Evolutionary conservation across 345 rosid genomes (phyloP), one percentile per base, ranked within the genome.

Genomic region (Boechera divaricarpa): DNA sequence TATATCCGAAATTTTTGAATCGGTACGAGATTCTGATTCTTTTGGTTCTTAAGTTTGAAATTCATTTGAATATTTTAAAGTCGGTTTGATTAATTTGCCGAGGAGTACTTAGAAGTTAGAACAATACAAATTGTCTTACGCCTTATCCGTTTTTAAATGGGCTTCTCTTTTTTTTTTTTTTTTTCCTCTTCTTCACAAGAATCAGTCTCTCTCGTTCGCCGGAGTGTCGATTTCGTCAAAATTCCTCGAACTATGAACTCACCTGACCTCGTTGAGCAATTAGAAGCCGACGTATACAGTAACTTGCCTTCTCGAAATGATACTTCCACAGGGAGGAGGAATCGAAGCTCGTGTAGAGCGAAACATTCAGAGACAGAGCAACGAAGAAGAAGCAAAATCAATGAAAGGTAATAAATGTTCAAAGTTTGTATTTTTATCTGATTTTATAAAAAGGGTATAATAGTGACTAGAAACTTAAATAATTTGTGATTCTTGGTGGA

Each of bases 321-420:
- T 76, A 81, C 87, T 9, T 74, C 88, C 26, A 74, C 85, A 79
- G 89, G 86, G 32, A 86, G 75, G 64, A 86, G 53, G 63, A 87
- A 85, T 83, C 28, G 67, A 6, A 86, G 57, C 69, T 64, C 79
- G 18, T 71, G 68, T 26, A 85, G 90, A 70, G 83, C 91, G 33
- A 92, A 90, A 84, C 96, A 92, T 85, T 90, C 98, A 2, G 96
- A 90, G 87, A 90, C 93, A 4, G 96, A 92, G 85, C 93, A 92
- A 59, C 90, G 96, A 38, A 84, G 98, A 57, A 83, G 96, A 82
- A 85, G 91, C 85, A 90, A 92, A 85, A 89, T 92, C 72, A 92
- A 89, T 76, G 93, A 89, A 87, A 89, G 98, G 98, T 72, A 54
- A 57, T 10, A 5, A n/a, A 38, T 16, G 5, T 13, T 18, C 36